Conservation (phyloP, 2,329 filamentous ascomycete species). For the Zelopaecilomyces penicillatus region DNA sequence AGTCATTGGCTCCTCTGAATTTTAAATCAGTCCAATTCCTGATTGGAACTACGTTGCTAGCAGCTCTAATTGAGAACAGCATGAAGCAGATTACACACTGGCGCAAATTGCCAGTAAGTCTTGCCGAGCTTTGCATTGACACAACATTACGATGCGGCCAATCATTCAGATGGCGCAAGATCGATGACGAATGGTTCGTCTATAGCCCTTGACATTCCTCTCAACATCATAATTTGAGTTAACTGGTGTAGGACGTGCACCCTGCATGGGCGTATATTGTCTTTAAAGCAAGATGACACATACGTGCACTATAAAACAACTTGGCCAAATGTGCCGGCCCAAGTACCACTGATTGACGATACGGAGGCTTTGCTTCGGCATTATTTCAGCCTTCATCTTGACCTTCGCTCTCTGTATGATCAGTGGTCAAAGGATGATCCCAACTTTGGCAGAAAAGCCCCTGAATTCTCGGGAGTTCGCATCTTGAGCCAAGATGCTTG, state of each 20-base stretch:
- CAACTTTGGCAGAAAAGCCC: slow-evolving; percentile 83
- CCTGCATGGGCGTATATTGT: slow-evolving; percentile 75
- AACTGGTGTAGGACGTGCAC: slow-evolving; percentile 58
- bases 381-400: slow-evolving; percentile 80
- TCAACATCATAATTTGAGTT: not conserved
- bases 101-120: slow-evolving; percentile 73
- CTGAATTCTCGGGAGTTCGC: slow-evolving; percentile 80
- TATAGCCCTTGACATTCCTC: not conserved
- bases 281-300: slow-evolving; percentile 70
- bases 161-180: slow-evolving; percentile 90
- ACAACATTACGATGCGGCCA: slow-evolving; percentile 92
- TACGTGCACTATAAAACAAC: slow-evolving; percentile 73
- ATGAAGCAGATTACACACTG: slow-evolving; percentile 59
- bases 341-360: slow-evolving; percentile 43
- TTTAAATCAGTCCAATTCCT: no score
- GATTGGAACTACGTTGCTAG: no score
- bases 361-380: slow-evolving; percentile 66
- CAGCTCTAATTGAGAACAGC: not conserved
- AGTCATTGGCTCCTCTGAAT: no score
- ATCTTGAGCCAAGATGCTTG: slow-evolving; percentile 93
- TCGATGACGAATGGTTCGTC: slow-evolving; percentile 70
- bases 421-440: slow-evolving; percentile 80
- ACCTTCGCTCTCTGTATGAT: slow-evolving; percentile 67
- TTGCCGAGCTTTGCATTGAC: slow-evolving; percentile 86
- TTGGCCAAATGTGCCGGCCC: slow-evolving; percentile 35